Base-by-base conservation (phyloP, 768 basidiomycete genomes). In the Naganishia vaughanmartiniae region DNA sequence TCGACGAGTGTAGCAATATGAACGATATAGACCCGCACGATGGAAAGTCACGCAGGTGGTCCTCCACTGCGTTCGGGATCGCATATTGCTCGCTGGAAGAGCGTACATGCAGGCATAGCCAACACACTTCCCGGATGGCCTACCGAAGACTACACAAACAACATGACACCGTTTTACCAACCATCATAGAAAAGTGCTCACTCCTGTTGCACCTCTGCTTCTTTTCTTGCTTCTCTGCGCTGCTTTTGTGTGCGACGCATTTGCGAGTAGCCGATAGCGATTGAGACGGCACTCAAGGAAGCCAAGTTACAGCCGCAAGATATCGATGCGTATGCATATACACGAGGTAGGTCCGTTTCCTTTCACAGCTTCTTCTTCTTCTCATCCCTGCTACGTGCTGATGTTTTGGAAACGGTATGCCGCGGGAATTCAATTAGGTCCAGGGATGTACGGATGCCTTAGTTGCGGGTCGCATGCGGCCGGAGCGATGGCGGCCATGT, bases 321-420 rank as follows among this genome's bases (percentile, higher is more conserved):
- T 54, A 83, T 97, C 11, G 89, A 95, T 73, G 94, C 91, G 2
- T 85, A 96, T 51, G 94, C 93, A 0, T 95, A 90, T 76, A 97
- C 94, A 1, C 85, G 92, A 74, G 95, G 92, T 17, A 91, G 91
- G 70, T 90, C 26, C 31, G 39, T 9, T 15, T 6, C 4, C 34
- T 46, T 26, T 24, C 56, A 14, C 24, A 1, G n/a, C 51, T 21
- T 4, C 39, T 31, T 19, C 46, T 17, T 36, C 42, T n/a, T 28
- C 30, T 31, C 24, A 1, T 26, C 48, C 21, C 24, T 12, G 21
- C 6, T 17, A 15, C 46, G 46, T 46, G 6, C 15, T 46, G 39
- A 15, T 42, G 39, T 42, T 42, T 7, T 7, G 1, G 17, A 65
- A 39, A 42, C 11, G 28, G 34, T 15, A 31, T 39, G 15, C 54